Conservation (phyloP, 2,329 filamentous ascomycete genomes). For the Ophiosphaerella korrae region DNA sequence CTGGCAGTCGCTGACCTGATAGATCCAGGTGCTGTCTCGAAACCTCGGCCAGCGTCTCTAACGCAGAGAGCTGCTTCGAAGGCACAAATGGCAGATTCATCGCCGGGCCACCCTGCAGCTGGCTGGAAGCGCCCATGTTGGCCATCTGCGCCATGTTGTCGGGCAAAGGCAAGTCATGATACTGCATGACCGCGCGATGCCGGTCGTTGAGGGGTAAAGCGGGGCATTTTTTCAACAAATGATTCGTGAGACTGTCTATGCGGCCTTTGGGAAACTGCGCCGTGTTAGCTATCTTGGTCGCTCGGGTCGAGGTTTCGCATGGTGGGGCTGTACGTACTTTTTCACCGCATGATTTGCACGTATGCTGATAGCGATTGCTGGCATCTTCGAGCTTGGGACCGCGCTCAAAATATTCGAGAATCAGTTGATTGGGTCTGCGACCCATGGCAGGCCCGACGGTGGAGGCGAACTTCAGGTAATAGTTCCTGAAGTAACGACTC, state of each 20-base stretch:
- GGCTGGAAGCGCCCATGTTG: slow-evolving; percentile 15
- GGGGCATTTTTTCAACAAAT: slow-evolving; percentile 86
- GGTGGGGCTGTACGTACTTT: slow-evolving; percentile 51
- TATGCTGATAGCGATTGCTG: slow-evolving; percentile 90
- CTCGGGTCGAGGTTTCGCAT: slow-evolving; percentile 10
- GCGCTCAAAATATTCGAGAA: slow-evolving; percentile 85
- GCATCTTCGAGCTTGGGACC: slow-evolving; percentile 86
- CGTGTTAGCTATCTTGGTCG: slow-evolving; percentile 19
- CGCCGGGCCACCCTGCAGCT: slow-evolving; percentile 35
- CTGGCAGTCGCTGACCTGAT: slow-evolving; percentile 52
- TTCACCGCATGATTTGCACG: slow-evolving; percentile 85
- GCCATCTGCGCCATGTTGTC: slow-evolving; percentile 42
- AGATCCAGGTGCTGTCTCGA: slow-evolving; percentile 73
- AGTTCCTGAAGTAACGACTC: slow-evolving; percentile 6
- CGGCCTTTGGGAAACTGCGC: slow-evolving; percentile 79
- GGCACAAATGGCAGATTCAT: slow-evolving; percentile 52
- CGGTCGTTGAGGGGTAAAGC: slow-evolving; percentile 76
- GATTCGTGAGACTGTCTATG: slow-evolving; percentile 78
- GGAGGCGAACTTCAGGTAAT: background rate
- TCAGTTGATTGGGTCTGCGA: slow-evolving; percentile 80
- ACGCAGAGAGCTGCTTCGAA: slow-evolving; percentile 71
- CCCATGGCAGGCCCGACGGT: slow-evolving; percentile 63
- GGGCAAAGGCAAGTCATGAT: slow-evolving; percentile 67
- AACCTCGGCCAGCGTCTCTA: slow-evolving; percentile 87
- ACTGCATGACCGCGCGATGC: slow-evolving; percentile 73